Conservation (phyloP, 2,329 filamentous ascomycete species). For the Hypoxylon sp. region DNA sequence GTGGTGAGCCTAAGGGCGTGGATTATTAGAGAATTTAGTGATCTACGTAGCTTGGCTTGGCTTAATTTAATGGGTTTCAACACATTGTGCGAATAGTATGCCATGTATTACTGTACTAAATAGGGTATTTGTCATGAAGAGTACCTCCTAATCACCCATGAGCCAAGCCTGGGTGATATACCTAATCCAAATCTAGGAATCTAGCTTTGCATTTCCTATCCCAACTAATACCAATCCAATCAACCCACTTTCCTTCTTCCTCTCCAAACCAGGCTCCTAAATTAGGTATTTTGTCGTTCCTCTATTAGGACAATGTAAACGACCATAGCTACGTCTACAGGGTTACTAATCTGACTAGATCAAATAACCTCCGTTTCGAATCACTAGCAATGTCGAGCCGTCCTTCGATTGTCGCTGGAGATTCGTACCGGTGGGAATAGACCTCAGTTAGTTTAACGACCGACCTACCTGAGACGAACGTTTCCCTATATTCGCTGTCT, state of each 20-base stretch:
- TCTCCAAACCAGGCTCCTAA: neutral
- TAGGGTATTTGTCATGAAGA: neutral
- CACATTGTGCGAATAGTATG: neutral
- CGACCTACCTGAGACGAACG: slow-evolving; percentile 40
- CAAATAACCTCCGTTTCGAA: slow-evolving; percentile 19
- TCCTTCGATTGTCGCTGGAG: slow-evolving; percentile 48
- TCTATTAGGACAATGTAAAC: neutral
- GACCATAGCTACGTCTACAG: neutral
- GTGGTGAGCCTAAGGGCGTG: neutral
- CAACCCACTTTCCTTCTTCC: neutral
- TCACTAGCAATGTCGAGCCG: slow-evolving; percentile 1
- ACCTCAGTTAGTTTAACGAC: slow-evolving; percentile 46
- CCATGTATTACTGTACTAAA: neutral
- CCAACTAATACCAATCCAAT: neutral
- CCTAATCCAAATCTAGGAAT: neutral
- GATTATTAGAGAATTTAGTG: neutral
- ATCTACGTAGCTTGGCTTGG: neutral
- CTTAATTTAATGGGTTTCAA: neutral
- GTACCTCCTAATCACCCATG: neutral
- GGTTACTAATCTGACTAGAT: neutral
- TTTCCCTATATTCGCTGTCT: slow-evolving; percentile 18
- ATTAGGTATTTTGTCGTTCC: neutral
- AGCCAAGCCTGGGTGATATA: neutral
- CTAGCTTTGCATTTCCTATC: neutral
- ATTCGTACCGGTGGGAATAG: slow-evolving; percentile 42